Conservation (phyloP, 306 rosid species). For the Quercus alba region DNA sequence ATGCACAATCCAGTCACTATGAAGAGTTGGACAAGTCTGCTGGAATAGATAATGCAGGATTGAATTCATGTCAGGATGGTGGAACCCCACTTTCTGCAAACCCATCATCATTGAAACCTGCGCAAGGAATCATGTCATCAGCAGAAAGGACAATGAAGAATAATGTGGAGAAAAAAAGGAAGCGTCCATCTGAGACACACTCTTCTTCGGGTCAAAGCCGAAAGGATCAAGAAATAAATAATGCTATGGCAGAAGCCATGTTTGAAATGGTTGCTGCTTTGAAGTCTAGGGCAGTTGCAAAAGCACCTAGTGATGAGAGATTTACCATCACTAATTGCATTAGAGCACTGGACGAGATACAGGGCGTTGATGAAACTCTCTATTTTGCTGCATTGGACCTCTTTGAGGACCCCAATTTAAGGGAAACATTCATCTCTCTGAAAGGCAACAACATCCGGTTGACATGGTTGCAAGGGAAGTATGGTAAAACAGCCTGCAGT, state of each 20-base stretch:
- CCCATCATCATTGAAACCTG: constrained; percentile 28
- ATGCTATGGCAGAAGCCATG: constrained; percentile 63
- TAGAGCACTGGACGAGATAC: constrained; percentile 67
- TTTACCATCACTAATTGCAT: constrained; percentile 74
- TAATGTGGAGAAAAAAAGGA: constrained; percentile 52
- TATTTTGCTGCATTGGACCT: constrained; percentile 76
- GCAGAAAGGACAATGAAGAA: constrained; percentile 44
- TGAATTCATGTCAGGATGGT: constrained; percentile 41
- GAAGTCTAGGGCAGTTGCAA: constrained; percentile 37
- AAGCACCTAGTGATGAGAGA: constrained; percentile 42
- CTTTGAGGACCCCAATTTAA: constrained; percentile 62
- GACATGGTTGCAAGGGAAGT: constrained; percentile 72
- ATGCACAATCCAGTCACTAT: constrained; percentile 84
- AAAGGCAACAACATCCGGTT: constrained; percentile 49
- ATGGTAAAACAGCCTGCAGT: constrained; percentile 28
- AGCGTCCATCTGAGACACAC: constrained; percentile 50
- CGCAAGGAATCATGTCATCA: constrained; percentile 31
- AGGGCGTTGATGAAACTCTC: constrained; percentile 46
- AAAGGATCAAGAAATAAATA: constrained; percentile 46
- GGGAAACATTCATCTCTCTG: constrained; percentile 70
- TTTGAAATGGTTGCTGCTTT: constrained; percentile 67
- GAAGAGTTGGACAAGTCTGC: constrained; percentile 59
- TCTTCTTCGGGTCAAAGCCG: constrained; percentile 27
- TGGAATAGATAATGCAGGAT: constrained; percentile 28
- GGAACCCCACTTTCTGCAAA: constrained; percentile 36